Evolutionary conservation across 2,329 filamentous ascomycete genomes (phyloP).

Genomic region (Elsinoe necatrix): DNA sequence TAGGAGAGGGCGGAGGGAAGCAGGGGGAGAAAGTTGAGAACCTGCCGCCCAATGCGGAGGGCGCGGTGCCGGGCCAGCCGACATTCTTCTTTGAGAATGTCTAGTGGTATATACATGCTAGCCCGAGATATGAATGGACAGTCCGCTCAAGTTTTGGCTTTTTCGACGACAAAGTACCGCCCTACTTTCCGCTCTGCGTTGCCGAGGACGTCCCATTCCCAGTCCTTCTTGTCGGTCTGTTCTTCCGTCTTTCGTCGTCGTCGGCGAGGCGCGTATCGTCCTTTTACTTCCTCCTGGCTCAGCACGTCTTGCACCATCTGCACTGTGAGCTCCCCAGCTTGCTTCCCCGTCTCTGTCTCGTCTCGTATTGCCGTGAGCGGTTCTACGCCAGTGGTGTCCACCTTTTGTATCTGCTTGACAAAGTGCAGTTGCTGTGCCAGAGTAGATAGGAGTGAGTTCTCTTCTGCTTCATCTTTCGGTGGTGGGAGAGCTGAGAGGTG

Average conservation of each 20-base stretch:
- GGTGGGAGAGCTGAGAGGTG: conserved; percentile 79
- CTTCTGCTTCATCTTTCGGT: conserved; percentile 54
- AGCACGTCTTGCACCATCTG: conserved; percentile 50
- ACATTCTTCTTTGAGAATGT: conserved; percentile 83
- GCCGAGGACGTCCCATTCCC: conserved; percentile 63
- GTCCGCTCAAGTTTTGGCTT: conserved; percentile 35
- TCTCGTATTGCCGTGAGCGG: conserved; percentile 75
- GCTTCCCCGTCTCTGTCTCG: conserved; percentile 53
- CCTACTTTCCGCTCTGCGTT: conserved; percentile 59
- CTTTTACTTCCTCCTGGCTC: conserved; percentile 52
- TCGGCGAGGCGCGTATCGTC: conserved; percentile 45
- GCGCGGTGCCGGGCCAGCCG: conserved; percentile 72
- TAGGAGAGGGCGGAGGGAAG: conserved; percentile 39
- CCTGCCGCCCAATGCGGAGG: conserved; percentile 55
- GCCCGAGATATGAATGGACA: neutral
- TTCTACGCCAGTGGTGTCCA: conserved; percentile 63
- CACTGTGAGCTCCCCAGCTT: conserved; percentile 52
- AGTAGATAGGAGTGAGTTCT: conserved; percentile 62
- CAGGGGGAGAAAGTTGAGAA: conserved; percentile 51
- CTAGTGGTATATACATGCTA: conserved; percentile 31
- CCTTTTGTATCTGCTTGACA: conserved; percentile 72
- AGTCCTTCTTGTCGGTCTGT: conserved; percentile 36
- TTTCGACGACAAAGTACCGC: conserved; percentile 70
- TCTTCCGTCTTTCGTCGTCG: conserved; percentile 37
- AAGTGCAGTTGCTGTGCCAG: conserved; percentile 81